A percentile compares a stretch with the other conserved stretches of the same genome.
Evolutionary conservation across 768 basidiomycete genomes (phyloP).

Genomic region (Leccinum disarticulatum): DNA sequence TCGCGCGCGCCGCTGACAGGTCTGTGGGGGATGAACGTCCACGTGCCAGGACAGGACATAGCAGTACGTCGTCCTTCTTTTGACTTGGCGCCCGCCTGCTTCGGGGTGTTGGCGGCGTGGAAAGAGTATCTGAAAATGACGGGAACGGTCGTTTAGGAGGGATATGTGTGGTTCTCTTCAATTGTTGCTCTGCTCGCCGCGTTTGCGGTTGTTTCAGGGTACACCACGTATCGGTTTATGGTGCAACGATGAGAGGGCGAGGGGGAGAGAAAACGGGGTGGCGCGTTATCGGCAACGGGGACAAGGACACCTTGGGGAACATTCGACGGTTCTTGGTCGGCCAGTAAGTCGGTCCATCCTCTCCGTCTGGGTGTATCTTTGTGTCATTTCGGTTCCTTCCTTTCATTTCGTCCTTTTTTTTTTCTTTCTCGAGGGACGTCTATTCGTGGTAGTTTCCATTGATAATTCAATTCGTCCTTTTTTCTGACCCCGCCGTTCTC

Average conservation of each 20-base stretch:
- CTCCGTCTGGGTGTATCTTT: background rate
- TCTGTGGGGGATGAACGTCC: constrained; percentile 99
- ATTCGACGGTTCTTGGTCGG: background rate
- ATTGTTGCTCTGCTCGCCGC: constrained; percentile 80
- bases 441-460: background rate
- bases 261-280: background rate
- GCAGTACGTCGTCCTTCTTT: constrained; percentile 29
- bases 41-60: constrained; percentile 83
- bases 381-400: background rate
- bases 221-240: constrained; percentile 79
- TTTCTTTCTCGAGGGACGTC: background rate
- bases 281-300: background rate
- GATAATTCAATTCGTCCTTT: background rate
- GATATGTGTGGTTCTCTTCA: constrained; percentile 81
- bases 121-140: background rate
- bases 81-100: background rate
- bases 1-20: constrained; percentile 38
- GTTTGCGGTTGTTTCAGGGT: constrained; percentile 81
- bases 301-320: background rate
- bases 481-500: background rate
- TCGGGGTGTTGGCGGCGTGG: background rate
- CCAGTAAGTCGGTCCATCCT: background rate
- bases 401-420: background rate
- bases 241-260: constrained; percentile 35
- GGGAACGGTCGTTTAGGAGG: constrained; percentile 28